Conservation (phyloP, 345 rosid species). For the Passiflora organensis region DNA sequence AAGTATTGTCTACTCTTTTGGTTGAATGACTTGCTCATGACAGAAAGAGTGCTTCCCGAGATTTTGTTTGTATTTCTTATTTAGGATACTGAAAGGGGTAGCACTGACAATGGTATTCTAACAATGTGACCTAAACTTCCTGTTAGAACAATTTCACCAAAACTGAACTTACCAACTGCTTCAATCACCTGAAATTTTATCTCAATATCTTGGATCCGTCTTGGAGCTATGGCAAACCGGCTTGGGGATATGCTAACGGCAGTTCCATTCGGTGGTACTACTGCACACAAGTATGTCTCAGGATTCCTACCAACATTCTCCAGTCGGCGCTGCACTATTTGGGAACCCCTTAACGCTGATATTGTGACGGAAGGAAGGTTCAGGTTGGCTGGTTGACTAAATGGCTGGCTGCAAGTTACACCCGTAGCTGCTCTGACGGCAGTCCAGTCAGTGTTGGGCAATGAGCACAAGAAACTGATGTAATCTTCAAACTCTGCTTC, state of each 20-base stretch:
- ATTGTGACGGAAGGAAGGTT: constrained; percentile 75
- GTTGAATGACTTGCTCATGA: no score
- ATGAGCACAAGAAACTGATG: constrained; percentile 63
- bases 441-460: constrained; percentile 36
- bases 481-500: constrained; percentile 59
- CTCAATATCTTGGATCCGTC: constrained; percentile 41
- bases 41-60: neutral
- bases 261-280: constrained; percentile 65
- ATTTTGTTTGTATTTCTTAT: neutral
- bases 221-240: constrained; percentile 50
- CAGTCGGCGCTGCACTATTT: constrained; percentile 44
- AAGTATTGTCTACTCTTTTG: no score
- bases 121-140: constrained; percentile 70
- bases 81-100: constrained; percentile 25
- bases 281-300: constrained; percentile 49
- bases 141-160: constrained; percentile 62
- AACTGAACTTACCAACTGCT: constrained; percentile 39
- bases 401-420: constrained; percentile 34
- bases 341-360: constrained; percentile 40
- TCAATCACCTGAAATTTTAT: constrained; percentile 42
- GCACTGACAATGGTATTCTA: constrained; percentile 55
- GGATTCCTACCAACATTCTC: constrained; percentile 45
- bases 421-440: constrained; percentile 46
- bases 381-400: constrained; percentile 57
- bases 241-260: constrained; percentile 43